Evolutionary conservation across 352 stramenopile genomes (phyloP).

Genomic region (Aphanomyces invadans): DNA sequence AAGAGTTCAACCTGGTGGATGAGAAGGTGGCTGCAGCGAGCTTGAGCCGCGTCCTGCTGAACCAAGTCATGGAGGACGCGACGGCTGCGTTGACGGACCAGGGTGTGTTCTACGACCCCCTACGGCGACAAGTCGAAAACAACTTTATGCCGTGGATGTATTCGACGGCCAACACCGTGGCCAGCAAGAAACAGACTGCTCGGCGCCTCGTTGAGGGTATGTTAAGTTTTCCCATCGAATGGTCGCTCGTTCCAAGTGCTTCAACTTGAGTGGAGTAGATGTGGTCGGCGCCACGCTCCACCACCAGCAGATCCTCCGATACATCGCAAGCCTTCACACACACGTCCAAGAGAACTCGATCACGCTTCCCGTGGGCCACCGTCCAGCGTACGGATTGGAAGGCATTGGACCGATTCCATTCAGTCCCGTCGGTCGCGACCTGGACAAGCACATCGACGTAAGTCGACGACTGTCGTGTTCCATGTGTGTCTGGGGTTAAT

Average conservation of each 20-base stretch:
- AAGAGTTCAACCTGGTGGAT: conserved; percentile 37
- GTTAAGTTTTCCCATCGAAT: too few relatives aligned
- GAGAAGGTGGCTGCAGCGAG: conserved; percentile 58
- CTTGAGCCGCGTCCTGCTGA: conserved; percentile 40
- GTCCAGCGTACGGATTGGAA: neutral
- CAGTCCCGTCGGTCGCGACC: neutral
- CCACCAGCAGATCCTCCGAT: conserved; percentile 10
- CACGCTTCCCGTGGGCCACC: neutral
- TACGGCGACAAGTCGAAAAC: conserved; percentile 37
- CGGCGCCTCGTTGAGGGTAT: neutral
- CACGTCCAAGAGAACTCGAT: neutral
- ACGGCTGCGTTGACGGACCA: conserved; percentile 32
- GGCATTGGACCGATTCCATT: conserved; percentile 10
- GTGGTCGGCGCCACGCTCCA: neutral
- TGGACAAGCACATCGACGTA: conserved; percentile 2
- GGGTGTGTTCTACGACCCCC: conserved; percentile 61
- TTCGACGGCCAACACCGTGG: neutral
- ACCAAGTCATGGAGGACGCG: conserved; percentile 32
- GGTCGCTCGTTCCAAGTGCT: too few relatives aligned
- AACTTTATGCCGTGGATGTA: conserved; percentile 23
- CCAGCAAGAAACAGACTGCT: neutral
- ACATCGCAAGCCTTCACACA: neutral
- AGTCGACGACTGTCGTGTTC: too few relatives aligned
- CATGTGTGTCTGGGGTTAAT: too few relatives aligned
- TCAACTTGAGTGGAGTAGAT: too few relatives aligned